These are phyloP conservation scores for Leishmania aethiopica DNA, from an alignment of 208 protist genomes.

Conservation along the genomic window DNA sequence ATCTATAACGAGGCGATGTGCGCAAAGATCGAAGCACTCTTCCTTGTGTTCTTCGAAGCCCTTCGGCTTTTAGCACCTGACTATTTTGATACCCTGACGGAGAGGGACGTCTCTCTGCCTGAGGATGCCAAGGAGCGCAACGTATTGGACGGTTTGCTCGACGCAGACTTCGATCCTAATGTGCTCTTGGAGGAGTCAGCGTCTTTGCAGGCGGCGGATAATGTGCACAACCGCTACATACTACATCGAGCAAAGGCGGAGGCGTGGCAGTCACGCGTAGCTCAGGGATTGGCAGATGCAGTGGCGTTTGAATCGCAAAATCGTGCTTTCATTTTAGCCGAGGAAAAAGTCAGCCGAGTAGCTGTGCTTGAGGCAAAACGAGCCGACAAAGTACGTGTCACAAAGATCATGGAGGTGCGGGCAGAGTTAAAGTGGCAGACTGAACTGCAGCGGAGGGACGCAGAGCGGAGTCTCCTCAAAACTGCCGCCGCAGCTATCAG, in stretches of 20 bases:
- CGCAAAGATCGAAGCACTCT: conserved; percentile 73
- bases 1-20: conserved; percentile 93
- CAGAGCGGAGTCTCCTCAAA: conserved; percentile 33
- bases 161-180: conserved; percentile 15
- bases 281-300: conserved; percentile 44
- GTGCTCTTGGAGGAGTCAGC: conserved; percentile 39
- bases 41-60: conserved; percentile 40
- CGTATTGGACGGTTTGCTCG: conserved; percentile 5
- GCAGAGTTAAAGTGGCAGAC: conserved; percentile 44
- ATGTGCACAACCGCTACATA: conserved; percentile 49
- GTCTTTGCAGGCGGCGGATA: conserved; percentile 31
- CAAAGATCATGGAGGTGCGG: conserved; percentile 24
- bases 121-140: background rate
- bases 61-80: conserved; percentile 8
- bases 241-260: conserved; percentile 49
- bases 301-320: conserved; percentile 50
- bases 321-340: conserved; percentile 36
- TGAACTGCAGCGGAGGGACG: conserved; percentile 43
- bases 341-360: conserved; percentile 35
- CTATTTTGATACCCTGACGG: background rate
- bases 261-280: conserved; percentile 69
- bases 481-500: conserved; percentile 5
- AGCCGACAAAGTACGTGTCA: conserved; percentile 26
- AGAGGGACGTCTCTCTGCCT: background rate
- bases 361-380: conserved; percentile 38